Percentiles rank a stretch among this genome's conserved stretches.
Conservation (phyloP, 257 asterid genomes). For the Rehmannia glutinosa region DNA sequence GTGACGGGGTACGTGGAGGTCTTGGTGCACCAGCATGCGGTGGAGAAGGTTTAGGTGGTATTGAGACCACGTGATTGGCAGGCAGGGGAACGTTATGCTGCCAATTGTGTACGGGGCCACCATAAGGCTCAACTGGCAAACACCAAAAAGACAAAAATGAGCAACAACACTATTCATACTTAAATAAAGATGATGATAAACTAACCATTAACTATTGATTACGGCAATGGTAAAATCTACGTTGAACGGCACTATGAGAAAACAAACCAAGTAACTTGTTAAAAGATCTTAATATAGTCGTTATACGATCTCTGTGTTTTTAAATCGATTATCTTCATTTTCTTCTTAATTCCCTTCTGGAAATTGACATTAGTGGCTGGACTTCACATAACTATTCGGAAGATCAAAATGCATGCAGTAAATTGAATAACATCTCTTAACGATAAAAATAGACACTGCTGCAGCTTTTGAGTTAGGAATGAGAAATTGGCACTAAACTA, state of each 20-base stretch:
- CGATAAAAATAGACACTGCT: not conserved
- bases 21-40: slow-evolving; percentile 52
- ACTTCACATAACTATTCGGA: not conserved
- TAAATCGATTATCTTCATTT: not conserved
- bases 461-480: not conserved
- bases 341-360: not conserved
- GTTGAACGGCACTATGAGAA: not conserved
- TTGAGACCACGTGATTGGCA: slow-evolving; percentile 33
- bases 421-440: not conserved
- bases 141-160: not conserved
- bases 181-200: not conserved
- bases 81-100: slow-evolving; percentile 57
- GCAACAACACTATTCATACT: not conserved
- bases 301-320: too few relatives aligned
- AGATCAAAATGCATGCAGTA: too few relatives aligned
- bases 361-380: not conserved
- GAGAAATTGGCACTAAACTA: not conserved
- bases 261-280: not conserved
- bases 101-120: slow-evolving; percentile 60
- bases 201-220: not conserved
- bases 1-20: slow-evolving; percentile 45
- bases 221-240: not conserved
- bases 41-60: slow-evolving; percentile 52
- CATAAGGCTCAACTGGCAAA: slow-evolving; percentile 50
- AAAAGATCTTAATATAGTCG: not conserved